Conservation (phyloP, 106 monocot species). For the Dioscorea alata region DNA sequence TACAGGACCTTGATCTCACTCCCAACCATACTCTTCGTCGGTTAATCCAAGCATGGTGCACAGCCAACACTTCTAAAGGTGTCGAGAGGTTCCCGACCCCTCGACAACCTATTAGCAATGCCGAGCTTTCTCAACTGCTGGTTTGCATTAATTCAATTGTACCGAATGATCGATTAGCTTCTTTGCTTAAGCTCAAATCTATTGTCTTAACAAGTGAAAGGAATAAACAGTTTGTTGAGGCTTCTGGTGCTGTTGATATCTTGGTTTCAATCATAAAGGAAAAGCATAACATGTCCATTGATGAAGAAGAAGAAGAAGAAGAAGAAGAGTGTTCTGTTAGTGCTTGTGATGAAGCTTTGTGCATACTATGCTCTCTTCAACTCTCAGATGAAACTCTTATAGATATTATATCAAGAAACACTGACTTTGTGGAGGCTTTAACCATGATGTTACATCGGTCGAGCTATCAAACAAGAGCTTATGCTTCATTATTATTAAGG, state of each 20-base stretch:
- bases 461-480: constrained; percentile 26
- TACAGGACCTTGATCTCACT: constrained; percentile 26
- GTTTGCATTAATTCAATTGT: background rate
- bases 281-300: background rate
- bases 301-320: background rate
- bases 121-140: constrained; percentile 33
- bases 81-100: constrained; percentile 61
- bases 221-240: constrained; percentile 23
- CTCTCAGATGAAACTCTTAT: constrained; percentile 23
- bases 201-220: constrained; percentile 34
- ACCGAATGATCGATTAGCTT: background rate
- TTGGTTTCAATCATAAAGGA: constrained; percentile 25
- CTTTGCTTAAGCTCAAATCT: constrained; percentile 23
- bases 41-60: constrained; percentile 61
- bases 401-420: constrained; percentile 6
- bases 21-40: constrained; percentile 66
- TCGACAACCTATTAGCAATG: constrained; percentile 21
- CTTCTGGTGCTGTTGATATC: constrained; percentile 23
- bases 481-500: constrained; percentile 35
- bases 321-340: background rate
- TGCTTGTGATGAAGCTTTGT: constrained; percentile 44
- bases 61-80: constrained; percentile 31
- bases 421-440: constrained; percentile 25
- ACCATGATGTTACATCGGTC: constrained; percentile 14
- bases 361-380: constrained; percentile 37